Percentiles rank a stretch among this genome's conserved stretches.
Evolutionary conservation across 164 flowering plant genomes (phyloP).

Genomic region (Kingdonia uniflora): DNA sequence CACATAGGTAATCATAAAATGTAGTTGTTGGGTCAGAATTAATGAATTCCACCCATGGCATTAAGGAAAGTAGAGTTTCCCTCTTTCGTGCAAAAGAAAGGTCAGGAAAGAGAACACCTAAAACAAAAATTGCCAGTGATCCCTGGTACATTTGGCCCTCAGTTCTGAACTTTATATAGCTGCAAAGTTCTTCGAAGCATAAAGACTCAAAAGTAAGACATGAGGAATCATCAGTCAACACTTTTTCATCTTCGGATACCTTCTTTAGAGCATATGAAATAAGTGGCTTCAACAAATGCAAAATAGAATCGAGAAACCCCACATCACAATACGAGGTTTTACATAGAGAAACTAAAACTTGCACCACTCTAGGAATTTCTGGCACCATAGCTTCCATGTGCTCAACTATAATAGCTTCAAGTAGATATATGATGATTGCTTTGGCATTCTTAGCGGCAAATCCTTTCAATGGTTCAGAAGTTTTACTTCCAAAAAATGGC

Average conservation of each 20-base stretch:
- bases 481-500: constrained; percentile 34
- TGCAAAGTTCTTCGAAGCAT: constrained; percentile 69
- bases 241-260: constrained; percentile 47
- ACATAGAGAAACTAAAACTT: constrained; percentile 53
- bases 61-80: constrained; percentile 41
- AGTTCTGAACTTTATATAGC: constrained; percentile 22
- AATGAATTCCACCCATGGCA: constrained; percentile 56
- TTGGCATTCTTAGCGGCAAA: constrained; percentile 73
- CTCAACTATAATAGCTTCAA: constrained; percentile 70
- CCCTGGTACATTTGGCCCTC: constrained; percentile 22
- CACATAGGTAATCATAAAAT: constrained; percentile 63
- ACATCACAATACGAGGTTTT: constrained; percentile 68
- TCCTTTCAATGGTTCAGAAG: constrained; percentile 44
- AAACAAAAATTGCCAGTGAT: constrained; percentile 49
- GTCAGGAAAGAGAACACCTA: constrained; percentile 62
- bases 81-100: constrained; percentile 42
- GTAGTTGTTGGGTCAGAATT: constrained; percentile 41
- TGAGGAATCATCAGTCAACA: constrained; percentile 37
- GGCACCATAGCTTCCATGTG: constrained; percentile 93
- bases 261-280: constrained; percentile 64
- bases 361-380: constrained; percentile 72
- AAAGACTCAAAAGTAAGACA: constrained; percentile 76
- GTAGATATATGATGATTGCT: constrained; percentile 54
- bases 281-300: constrained; percentile 59
- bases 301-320: constrained; percentile 54